Conservation (phyloP, 345 rosid species). For the Melaleuca quinquenervia region DNA sequence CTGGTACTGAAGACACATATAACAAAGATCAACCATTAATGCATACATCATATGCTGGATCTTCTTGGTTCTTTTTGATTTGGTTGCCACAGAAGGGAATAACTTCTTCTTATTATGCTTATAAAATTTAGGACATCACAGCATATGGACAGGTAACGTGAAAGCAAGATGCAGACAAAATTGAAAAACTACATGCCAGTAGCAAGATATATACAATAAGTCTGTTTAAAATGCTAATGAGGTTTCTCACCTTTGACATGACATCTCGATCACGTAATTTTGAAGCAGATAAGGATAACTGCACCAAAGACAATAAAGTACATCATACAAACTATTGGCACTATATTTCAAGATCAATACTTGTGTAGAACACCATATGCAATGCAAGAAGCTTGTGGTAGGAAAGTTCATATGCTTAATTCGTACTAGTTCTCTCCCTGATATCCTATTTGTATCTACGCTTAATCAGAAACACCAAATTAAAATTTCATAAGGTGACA, state of each 20-base stretch:
- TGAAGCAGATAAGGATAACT: slow-evolving; percentile 70
- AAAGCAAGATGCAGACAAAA: neutral
- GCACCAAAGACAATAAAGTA: slow-evolving; percentile 7
- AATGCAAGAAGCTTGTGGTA: neutral
- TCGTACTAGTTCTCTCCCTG: neutral
- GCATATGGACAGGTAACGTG: neutral
- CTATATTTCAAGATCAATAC: neutral
- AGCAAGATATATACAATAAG: neutral
- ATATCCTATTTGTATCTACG: neutral
- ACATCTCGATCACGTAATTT: slow-evolving; percentile 63
- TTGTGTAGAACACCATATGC: neutral
- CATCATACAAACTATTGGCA: neutral
- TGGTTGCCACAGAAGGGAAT: neutral
- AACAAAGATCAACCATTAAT: neutral
- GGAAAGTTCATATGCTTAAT: neutral
- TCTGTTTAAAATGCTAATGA: neutral
- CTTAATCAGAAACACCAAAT: neutral
- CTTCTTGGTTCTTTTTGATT: neutral
- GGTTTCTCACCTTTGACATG: slow-evolving; percentile 48
- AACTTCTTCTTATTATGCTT: neutral
- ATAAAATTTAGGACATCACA: neutral
- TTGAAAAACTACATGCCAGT: neutral
- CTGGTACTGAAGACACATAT: neutral
- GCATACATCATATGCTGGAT: neutral
- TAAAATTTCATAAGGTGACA: neutral